phyloP scores from a whole-genome alignment of 2,329 filamentous ascomycete genomes.

The Xylariaceae sp. region DNA sequence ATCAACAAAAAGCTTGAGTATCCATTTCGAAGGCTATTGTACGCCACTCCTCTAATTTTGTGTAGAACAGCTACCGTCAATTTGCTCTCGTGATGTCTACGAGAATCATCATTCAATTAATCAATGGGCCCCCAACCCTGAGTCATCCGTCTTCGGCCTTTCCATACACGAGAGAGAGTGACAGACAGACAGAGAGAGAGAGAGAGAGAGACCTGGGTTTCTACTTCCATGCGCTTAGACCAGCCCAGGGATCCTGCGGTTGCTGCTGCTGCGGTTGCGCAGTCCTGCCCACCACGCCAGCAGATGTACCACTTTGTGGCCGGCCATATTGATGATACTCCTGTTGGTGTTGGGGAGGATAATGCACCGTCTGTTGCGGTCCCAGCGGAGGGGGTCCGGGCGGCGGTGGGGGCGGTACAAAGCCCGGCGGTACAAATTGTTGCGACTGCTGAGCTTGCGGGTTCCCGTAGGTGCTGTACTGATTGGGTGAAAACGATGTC shows the following conservation, averaged over 20 bases:
- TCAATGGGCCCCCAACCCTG: background rate
- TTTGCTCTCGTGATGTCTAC: conserved; percentile 1
- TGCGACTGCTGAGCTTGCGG: conserved; percentile 38
- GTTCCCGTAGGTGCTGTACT: conserved; percentile 44
- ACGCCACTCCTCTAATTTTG: conserved; percentile 5
- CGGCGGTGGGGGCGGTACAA: conserved; percentile 58
- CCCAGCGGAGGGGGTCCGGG: conserved; percentile 57
- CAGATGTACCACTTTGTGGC: conserved; percentile 14
- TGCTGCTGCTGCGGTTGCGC: conserved; percentile 37
- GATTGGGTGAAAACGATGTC: conserved; percentile 38
- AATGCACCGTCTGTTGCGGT: conserved; percentile 57
- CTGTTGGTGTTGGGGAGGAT: conserved; percentile 34
- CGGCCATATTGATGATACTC: conserved; percentile 29
- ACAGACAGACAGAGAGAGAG: background rate
- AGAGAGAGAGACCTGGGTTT: no score
- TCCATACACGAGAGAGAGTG: background rate
- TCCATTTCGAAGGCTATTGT: conserved; percentile 1
- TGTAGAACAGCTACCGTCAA: background rate
- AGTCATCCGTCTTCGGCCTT: background rate
- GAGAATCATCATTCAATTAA: conserved; percentile 3
- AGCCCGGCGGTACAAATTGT: conserved; percentile 49
- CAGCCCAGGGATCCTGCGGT: conserved; percentile 47
- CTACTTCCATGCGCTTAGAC: conserved; percentile 48
- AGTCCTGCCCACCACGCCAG: conserved; percentile 29
- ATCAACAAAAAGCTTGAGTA: background rate